A percentile compares a stretch with the other conserved stretches of the same genome.
Conservation (phyloP, 2,329 filamentous ascomycete genomes). For the Fusarium sacchari region DNA sequence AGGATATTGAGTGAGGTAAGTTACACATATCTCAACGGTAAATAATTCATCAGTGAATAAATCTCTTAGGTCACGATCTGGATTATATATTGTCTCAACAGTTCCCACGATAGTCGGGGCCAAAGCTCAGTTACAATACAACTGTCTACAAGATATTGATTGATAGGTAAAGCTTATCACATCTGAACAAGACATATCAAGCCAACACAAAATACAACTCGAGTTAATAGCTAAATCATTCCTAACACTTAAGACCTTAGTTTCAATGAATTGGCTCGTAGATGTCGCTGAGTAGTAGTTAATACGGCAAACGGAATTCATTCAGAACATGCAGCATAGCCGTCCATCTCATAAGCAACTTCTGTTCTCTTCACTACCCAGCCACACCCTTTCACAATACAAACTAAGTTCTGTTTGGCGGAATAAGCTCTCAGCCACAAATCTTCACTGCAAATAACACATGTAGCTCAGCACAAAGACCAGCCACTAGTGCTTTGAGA, state of each 20-base stretch:
- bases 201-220: no score
- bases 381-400: neutral
- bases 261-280: neutral
- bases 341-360: neutral
- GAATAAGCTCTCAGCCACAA: no score
- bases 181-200: no score
- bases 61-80: accelerated
- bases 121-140: accelerated
- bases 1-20: neutral
- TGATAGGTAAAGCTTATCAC: no score
- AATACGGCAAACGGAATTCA: neutral
- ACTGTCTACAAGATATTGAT: accelerated
- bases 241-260: neutral
- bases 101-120: no score
- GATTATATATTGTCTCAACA: accelerated
- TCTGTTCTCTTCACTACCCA: neutral
- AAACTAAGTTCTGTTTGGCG: no score
- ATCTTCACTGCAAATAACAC: no score
- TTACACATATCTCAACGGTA: neutral
- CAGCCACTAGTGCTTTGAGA: neutral
- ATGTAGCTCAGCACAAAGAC: no score
- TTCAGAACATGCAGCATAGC: neutral
- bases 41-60: neutral
- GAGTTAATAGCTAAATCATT: neutral
- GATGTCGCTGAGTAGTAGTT: accelerated